Evolutionary conservation across 768 basidiomycete genomes (phyloP), one percentile per base, ranked within the genome.

Genomic region (Strobilomyces echinocephalus): DNA sequence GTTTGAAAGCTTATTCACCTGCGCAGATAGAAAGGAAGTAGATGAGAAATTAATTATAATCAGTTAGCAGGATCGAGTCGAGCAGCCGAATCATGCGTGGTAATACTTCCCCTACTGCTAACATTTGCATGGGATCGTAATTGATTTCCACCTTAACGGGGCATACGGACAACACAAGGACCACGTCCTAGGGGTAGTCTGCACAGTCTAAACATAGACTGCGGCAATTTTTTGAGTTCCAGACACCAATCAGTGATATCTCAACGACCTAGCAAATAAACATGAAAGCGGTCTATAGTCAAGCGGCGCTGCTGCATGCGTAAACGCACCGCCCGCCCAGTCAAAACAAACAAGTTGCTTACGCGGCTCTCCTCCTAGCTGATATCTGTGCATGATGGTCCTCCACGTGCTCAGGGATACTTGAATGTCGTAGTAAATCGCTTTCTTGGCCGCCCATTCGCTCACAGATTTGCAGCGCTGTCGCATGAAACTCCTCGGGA

Each of bases 391-490:
- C 39, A 38, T 46, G 53, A 36, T 54, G 57, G 14, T 50, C 51
- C 14, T 55, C 49, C 18, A 46, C 9, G 18, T 20, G 54, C 30
- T 36, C 53, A 40, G 40, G 15, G 3, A 21, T 42, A 12, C 31
- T 49, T 34, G 31, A 35, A 21, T 33, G 41, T 30, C 38, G 46
- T 35, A 50, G 30, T 14, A 70, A 34, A 9, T 63, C 52, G n/a
- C 70, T 42, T 41, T 64, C 64, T 28, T 47, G n/a, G 24, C 70
- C 69, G 11, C 69, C 69, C 69, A 70, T 67, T 24, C 51, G 61
- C 20, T 70, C 66, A 48, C 66, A 67, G 21, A 70, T 63, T 12
- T 36, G 52, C 35, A 59, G 34, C 2, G 67, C 69, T 36, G 52
- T 53, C 15, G 44, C 44, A 48, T 70, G 69, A 47, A 67, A 67